phyloP scores from a whole-genome alignment of 1,284 basidiomycete species.

The Sanghuangporus weigelae region DNA sequence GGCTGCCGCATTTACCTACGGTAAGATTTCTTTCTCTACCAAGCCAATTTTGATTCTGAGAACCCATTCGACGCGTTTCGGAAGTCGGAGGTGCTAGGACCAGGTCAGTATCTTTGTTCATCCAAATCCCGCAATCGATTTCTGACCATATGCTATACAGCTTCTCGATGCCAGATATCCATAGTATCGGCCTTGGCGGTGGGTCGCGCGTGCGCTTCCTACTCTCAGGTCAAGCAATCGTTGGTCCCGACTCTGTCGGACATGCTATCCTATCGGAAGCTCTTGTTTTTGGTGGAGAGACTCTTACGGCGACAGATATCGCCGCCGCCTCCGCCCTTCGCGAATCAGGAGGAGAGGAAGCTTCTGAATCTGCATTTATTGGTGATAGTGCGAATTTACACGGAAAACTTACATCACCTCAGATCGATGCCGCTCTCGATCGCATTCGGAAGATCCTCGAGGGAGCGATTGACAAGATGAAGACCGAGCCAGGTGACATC shows the following conservation, averaged over 20 bases:
- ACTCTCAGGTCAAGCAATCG: constrained; percentile 29
- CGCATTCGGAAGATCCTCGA: constrained; percentile 47
- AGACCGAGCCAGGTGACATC: constrained; percentile 46
- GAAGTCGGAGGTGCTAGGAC: constrained; percentile 33
- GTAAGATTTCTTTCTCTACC: not conserved
- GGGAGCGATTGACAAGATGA: constrained; percentile 45
- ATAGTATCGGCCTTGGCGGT: constrained; percentile 51
- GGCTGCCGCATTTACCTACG: constrained; percentile 43
- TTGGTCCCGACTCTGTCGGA: constrained; percentile 56
- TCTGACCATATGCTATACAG: constrained; percentile 23
- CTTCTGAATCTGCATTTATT: constrained; percentile 25
- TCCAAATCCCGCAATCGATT: not conserved
- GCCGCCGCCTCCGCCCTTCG: constrained; percentile 33
- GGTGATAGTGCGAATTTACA: constrained; percentile 33
- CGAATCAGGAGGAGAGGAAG: not conserved
- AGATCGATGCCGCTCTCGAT: constrained; percentile 31
- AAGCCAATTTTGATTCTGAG: not conserved
- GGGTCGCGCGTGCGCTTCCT: constrained; percentile 41
- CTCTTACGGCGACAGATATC: constrained; percentile 50
- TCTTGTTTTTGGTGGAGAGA: constrained; percentile 44
- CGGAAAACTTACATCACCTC: constrained; percentile 25
- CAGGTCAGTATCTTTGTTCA: constrained; percentile 15
- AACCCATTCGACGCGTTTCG: not conserved
- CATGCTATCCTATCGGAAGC: constrained; percentile 43
- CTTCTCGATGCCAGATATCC: constrained; percentile 46